Percentiles rank a stretch among this genome's conserved stretches.
These are phyloP conservation scores for Pythium myriotylum DNA, from an alignment of 352 stramenopile species.

Conservation along the genomic window DNA sequence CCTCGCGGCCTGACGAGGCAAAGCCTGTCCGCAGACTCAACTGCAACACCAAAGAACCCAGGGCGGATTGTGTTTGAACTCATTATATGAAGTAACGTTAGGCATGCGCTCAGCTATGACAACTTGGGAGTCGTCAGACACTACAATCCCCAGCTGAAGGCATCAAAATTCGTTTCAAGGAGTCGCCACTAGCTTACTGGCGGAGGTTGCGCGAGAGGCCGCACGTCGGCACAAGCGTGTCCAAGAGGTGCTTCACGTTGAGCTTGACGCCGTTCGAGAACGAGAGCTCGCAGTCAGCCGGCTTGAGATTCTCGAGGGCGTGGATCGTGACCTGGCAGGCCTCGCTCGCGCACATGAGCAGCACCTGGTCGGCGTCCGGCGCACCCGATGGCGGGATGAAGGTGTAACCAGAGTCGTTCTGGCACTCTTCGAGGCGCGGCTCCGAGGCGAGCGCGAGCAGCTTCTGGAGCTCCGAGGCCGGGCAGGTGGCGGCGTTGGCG, in stretches of 20 bases:
- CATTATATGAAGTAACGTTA: no score
- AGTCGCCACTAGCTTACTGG: constrained; percentile 8
- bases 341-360: constrained; percentile 12
- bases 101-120: no score
- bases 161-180: no score
- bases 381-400: constrained; percentile 16
- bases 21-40: no score
- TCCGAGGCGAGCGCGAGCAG: constrained; percentile 2
- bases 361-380: background rate
- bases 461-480: background rate
- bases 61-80: no score
- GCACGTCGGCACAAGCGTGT: constrained; percentile 44
- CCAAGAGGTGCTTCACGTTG: constrained; percentile 49
- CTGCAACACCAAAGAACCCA: no score
- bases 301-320: constrained; percentile 34
- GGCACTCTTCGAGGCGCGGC: constrained; percentile 2
- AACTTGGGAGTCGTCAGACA: no score
- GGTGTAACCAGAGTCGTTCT: constrained; percentile 3
- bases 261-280: constrained; percentile 43
- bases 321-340: constrained; percentile 27
- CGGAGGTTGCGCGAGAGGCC: constrained; percentile 16
- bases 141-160: no score
- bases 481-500: constrained; percentile 4
- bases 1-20: no score
- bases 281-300: constrained; percentile 44